These are phyloP conservation scores for Pseudonitzschia multiseries DNA, from an alignment of 108 stramenopile species.

Conservation along the genomic window DNA sequence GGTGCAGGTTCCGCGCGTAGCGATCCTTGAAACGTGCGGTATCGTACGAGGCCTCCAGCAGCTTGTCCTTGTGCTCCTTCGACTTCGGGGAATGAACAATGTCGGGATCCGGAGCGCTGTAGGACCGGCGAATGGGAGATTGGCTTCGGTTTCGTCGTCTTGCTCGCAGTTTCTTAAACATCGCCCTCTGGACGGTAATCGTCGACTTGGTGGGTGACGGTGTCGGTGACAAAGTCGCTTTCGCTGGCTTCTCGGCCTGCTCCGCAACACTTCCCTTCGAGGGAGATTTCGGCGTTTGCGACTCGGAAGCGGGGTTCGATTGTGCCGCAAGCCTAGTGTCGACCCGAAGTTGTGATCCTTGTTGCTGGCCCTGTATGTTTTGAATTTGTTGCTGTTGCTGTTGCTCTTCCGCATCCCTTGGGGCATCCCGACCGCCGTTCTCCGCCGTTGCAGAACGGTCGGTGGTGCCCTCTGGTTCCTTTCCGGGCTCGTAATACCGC, in stretches of 20 bases:
- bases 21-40: neutral
- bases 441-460: neutral
- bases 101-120: neutral
- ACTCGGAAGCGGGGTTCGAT: neutral
- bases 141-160: neutral
- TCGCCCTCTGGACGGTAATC: neutral
- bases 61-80: neutral
- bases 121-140: neutral
- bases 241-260: neutral
- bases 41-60: slow-evolving; percentile 1
- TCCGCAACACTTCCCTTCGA: too few species aligned
- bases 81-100: neutral
- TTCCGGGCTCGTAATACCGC: slow-evolving; percentile 1
- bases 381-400: neutral
- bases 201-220: too few species aligned
- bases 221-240: neutral
- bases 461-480: neutral
- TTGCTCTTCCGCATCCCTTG: neutral
- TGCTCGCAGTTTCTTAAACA: neutral
- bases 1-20: slow-evolving; percentile 1
- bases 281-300: neutral
- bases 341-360: too few species aligned
- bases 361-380: too few species aligned
- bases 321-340: too few species aligned
- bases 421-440: neutral